Base-by-base conservation (phyloP, 2,329 filamentous ascomycete genomes). In the Huntiella abstrusa region DNA sequence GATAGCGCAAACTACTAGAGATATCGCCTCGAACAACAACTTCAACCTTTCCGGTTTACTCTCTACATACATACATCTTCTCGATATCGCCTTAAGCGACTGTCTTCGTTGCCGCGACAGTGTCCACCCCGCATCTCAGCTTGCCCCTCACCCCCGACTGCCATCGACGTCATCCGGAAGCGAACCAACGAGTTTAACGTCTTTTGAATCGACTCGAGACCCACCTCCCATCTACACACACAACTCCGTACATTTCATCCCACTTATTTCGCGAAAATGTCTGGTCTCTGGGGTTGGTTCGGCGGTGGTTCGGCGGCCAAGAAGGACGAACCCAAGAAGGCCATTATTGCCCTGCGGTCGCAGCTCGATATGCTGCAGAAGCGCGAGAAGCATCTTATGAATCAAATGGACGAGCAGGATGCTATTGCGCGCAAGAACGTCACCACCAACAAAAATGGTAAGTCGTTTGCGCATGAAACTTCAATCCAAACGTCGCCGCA, bases 281-380 rank as follows among this genome's bases (percentile, higher is more conserved):
- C 51, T 37, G 50, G 50, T n/a, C 45, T 53, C 36, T 78, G 83
- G 81, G 77, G 81, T 66, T 95, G 87, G 85, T 94, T 95, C 62
- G 86, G 88, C 64, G 85, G 85, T 58, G 75, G 74, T 54, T 74
- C 75, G 57, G 78, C 79, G 55, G 79, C 86, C 66, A 84, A 85
- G 71, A 94, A 92, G 68, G 85, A 95, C 66, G 81, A 77, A 51
- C 85, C 91, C 49, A 98, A 98, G 73, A 91, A 94, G 69, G 91
- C 91, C 55, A 98, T 98, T 57, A 70, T 98, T 48, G 75, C 75
- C 51, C 68, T 98, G 58, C 77, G 91, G 55, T 74, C 80, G 58
- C 88, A 95, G 67, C 72, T 96, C 39, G 88, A 95, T 56, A 96
- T 96, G 87, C 72, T 98, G 59, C 85, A 92, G 66, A 98, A 98